Evolutionary conservation across 768 basidiomycete species (phyloP), one percentile per base, ranked within the genome.

Genomic region (Suillus decipiens): DNA sequence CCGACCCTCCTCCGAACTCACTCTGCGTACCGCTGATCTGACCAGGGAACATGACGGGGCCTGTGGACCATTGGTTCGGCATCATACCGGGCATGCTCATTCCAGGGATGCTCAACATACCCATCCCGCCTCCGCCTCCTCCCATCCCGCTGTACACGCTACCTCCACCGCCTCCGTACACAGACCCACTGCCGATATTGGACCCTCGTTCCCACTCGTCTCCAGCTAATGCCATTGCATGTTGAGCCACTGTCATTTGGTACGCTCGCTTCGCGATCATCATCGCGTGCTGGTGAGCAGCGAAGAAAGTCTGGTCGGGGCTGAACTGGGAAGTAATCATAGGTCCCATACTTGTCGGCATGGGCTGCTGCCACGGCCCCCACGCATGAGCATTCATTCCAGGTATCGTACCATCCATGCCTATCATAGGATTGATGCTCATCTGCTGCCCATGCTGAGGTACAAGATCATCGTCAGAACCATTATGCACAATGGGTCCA

Each of bases 131-230:
- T 74, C 76, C 66, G 65, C 71, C 69, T 22, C 78, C 73, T 11
- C 66, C 63, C 9, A 70, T 71, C 0, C 81, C 81, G 3, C 82
- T 82, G 68, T 82, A 84, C 55, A 82, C 80, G 65, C 82, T 82
- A 42, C 81, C 80, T 2, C 80, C 76, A 34, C 73, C 73, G 10
- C 75, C 73, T n/a, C 75, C 74, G 53, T 76, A 76, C 36, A 72
- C 73, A 47, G 76, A 75, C 31, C 76, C 79, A 45, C 71, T 72
- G 17, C 78, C 79, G 34, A 82, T 66, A 42, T 78, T 84, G 60
- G 90, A 92, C 8, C 86, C 83, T 39, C 93, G 87, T 71, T 95
- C 93, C 93, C 93, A 95, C 71, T 95, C 92, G 37, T 95, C 93
- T 22, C 84, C 92, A n/a, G 93, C 93, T 9, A 88, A 86, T 9